Base-by-base conservation (phyloP, 2,329 filamentous ascomycete species). In the Basipetospora chlamydospora region DNA sequence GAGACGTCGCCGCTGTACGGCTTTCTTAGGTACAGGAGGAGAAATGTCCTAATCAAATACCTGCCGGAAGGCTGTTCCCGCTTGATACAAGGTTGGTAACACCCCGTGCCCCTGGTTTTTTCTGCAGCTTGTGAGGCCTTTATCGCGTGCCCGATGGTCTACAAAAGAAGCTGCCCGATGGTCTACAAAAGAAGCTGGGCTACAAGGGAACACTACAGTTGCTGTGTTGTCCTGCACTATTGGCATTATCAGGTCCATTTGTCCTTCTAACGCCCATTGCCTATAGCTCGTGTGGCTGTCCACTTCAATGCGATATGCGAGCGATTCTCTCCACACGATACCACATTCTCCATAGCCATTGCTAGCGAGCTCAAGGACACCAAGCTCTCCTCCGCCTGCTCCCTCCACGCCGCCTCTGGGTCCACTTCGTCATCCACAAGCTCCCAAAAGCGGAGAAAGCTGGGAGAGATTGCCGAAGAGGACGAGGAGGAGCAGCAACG, bases 391-490 rank as follows among this genome's bases (percentile, higher is more conserved):
- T 77, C 86, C 22, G 84, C 84, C 37, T 95, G 87, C 58, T 86
- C 86, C 29, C 65, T 95, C 37, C 86, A 95, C 58, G 81, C 87
- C 26, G 84, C 86, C 6, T 84, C 84, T 10, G 80, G 79, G 26
- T 93, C 88, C 15, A 83, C 78, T 45, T 85, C 80, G 18, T 93
- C 87, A 9, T 88, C 84, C 4, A 81, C 74, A 33, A 86, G 81
- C 52, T 92, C 85, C 5, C 64, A 86, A 44, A 74, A 80, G 41
- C 70, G 77, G 50, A 73, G 79, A 48, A 77, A 83, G 45, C 63
- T 96, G 47, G 80, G 88, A 61, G 88, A 93, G 59, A 95, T 96
- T 53, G 77, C 80, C n/a, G 90, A 96, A 58, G 83, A 90, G 59
- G 82, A 80, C 37, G 85, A 92, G 51, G 86, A 93, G 49, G 74